A percentile compares a stretch with the other conserved stretches of the same genome.
These are phyloP conservation scores for Syncephalastrum monosporum DNA, from an alignment of 371 early-diverging fungal species.

Conservation along the genomic window DNA sequence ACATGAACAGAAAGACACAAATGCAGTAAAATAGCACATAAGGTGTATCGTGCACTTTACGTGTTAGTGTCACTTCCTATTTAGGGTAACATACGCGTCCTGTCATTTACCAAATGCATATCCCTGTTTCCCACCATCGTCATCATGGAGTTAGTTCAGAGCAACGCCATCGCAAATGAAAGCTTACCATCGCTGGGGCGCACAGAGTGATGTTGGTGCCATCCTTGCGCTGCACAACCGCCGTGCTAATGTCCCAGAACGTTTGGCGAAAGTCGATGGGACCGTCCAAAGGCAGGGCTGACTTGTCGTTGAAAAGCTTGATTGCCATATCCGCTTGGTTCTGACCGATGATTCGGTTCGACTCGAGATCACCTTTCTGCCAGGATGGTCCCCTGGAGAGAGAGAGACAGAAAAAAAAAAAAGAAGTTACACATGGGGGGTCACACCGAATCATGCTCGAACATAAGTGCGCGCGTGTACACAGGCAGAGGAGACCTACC, in stretches of 20 bases:
- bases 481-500: constrained; percentile 16
- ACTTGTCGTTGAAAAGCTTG: constrained; percentile 18
- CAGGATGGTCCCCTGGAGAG: constrained; percentile 40
- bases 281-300: constrained; percentile 15
- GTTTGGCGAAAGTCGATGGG: constrained; percentile 36
- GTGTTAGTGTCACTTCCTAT: no score
- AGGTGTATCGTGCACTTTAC: no score
- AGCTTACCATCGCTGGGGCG: constrained; percentile 44
- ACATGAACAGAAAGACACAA: constrained; percentile 29
- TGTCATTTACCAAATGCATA: constrained; percentile 34
- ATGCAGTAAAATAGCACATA: neutral
- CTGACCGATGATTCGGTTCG: constrained; percentile 61
- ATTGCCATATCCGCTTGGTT: constrained; percentile 42
- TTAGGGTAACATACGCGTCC: neutral
- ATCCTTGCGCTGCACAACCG: constrained; percentile 21
- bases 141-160: no score
- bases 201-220: constrained; percentile 24
- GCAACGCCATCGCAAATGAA: no score
- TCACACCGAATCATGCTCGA: constrained; percentile 16
- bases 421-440: neutral
- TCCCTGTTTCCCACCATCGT: constrained; percentile 14
- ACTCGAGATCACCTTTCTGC: constrained; percentile 33
- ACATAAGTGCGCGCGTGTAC: constrained; percentile 3
- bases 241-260: constrained; percentile 48
- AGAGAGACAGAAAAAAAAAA: neutral